phyloP scores from a whole-genome alignment of 148 eudicot genomes.

The Limonium bicolor region DNA sequence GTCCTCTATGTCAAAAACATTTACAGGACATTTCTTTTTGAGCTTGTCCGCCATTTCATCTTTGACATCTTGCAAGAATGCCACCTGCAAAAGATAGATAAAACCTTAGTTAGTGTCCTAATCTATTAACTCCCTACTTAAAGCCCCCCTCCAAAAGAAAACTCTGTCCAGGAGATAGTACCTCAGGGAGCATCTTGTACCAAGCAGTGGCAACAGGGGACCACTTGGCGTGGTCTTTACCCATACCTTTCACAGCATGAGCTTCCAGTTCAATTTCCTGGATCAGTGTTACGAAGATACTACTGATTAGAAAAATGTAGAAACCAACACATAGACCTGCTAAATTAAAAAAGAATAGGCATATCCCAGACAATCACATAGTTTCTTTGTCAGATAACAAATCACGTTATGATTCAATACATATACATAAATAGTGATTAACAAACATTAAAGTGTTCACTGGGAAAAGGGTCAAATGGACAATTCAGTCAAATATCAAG shows the following conservation, averaged over 20 bases:
- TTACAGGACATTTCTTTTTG: constrained; percentile 49
- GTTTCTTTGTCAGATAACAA: no score
- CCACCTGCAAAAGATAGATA: constrained; percentile 30
- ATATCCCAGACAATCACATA: no score
- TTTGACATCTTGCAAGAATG: constrained; percentile 50
- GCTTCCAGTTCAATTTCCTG: constrained; percentile 98
- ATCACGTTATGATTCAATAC: no score
- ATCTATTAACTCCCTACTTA: neutral
- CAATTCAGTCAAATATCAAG: no score
- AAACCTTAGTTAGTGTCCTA: neutral
- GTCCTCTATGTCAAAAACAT: constrained; percentile 84
- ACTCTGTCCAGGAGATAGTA: constrained; percentile 7
- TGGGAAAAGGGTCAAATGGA: no score
- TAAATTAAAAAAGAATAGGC: neutral
- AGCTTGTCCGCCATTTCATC: constrained; percentile 52
- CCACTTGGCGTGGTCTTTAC: constrained; percentile 94
- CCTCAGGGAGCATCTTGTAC: constrained; percentile 98
- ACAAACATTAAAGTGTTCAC: no score
- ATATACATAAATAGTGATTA: no score
- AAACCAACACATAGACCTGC: neutral
- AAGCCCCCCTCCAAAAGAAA: neutral
- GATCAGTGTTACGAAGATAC: neutral
- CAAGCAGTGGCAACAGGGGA: constrained; percentile 99
- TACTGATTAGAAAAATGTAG: neutral
- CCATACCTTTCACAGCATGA: constrained; percentile 87